These are phyloP conservation scores for Spizellomyces sp. DNA, from an alignment of 192 early-diverging fungal genomes.

Conservation along the genomic window DNA sequence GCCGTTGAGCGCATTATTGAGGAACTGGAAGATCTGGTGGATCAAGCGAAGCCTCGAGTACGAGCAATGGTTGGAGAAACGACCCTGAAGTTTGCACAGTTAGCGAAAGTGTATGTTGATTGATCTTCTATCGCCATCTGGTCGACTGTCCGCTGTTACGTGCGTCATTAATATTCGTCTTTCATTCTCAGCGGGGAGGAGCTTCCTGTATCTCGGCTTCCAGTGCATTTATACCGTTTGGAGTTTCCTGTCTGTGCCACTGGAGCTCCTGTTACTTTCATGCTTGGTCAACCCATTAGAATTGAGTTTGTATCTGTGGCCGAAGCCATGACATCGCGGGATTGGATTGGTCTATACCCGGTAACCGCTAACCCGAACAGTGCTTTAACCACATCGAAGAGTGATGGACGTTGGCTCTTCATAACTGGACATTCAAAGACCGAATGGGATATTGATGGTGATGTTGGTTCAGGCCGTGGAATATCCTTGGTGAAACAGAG, in stretches of 20 bases:
- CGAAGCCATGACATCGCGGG: constrained; percentile 65
- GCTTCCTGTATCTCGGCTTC: constrained; percentile 19
- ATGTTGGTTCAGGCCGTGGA: constrained; percentile 39
- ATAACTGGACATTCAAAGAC: constrained; percentile 56
- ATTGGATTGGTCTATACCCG: constrained; percentile 95
- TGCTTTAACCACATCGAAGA: constrained; percentile 76
- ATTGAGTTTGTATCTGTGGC: constrained; percentile 76
- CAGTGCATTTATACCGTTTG: constrained; percentile 37
- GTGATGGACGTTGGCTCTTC: constrained; percentile 71
- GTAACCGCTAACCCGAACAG: constrained; percentile 73
- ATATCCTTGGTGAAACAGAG: constrained; percentile 33
- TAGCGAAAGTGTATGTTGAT: constrained; percentile 27
- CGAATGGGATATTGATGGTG: constrained; percentile 57
- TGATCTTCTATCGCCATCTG: too few species aligned
- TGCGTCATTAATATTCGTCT: too few species aligned
- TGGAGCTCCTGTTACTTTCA: constrained; percentile 39
- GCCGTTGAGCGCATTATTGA: constrained; percentile 38
- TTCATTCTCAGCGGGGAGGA: constrained; percentile 4
- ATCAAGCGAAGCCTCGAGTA: constrained; percentile 47
- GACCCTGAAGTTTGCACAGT: constrained; percentile 36
- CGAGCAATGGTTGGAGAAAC: constrained; percentile 45
- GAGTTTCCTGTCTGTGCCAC: constrained; percentile 41
- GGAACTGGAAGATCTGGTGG: constrained; percentile 64
- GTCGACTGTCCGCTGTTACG: too few species aligned
- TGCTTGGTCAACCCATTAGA: constrained; percentile 77